A percentile compares a stretch with the other conserved stretches of the same genome.
These are phyloP conservation scores for Xylaria bambusicola DNA, from an alignment of 495 filamentous ascomycete species.

Conservation along the genomic window DNA sequence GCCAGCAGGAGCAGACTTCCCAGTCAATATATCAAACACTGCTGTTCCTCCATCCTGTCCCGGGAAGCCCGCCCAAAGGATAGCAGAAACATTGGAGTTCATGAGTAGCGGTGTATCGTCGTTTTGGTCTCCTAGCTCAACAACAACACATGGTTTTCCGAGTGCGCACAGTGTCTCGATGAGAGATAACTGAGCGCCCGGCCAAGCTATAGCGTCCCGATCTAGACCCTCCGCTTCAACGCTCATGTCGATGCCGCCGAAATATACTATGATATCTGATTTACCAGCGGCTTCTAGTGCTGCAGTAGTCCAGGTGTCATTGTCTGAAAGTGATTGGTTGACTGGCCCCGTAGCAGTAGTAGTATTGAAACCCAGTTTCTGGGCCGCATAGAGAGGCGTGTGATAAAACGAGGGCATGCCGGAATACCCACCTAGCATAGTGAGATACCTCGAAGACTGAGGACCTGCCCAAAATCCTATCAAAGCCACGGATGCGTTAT, in stretches of 20 bases:
- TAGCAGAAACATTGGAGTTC: conserved; percentile 50
- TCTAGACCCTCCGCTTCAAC: conserved; percentile 44
- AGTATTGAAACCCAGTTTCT: conserved; percentile 41
- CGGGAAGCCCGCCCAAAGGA: conserved; percentile 57
- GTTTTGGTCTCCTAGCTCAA: conserved; percentile 52
- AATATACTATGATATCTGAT: conserved; percentile 49
- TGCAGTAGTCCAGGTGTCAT: conserved; percentile 32
- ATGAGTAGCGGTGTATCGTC: conserved; percentile 55
- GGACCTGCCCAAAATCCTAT: conserved; percentile 63
- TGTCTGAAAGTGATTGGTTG: conserved; percentile 22
- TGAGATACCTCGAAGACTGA: conserved; percentile 55
- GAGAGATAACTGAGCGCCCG: conserved; percentile 42
- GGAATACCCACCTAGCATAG: conserved; percentile 45
- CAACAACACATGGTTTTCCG: conserved; percentile 42
- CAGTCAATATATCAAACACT: conserved; percentile 55
- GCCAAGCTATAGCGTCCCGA: conserved; percentile 45
- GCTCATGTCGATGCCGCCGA: conserved; percentile 46
- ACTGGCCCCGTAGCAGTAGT: conserved; percentile 34
- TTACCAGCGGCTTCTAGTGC: conserved; percentile 38
- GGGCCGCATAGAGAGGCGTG: conserved; percentile 38
- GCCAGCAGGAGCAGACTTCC: conserved; percentile 55
- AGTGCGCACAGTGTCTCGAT: conserved; percentile 41
- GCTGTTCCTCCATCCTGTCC: conserved; percentile 60
- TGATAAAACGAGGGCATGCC: conserved; percentile 40
- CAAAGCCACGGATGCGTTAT: conserved; percentile 39